Evolutionary conservation across 140 eudicot genomes (phyloP).

Genomic region (Ambrosia hybrid): DNA sequence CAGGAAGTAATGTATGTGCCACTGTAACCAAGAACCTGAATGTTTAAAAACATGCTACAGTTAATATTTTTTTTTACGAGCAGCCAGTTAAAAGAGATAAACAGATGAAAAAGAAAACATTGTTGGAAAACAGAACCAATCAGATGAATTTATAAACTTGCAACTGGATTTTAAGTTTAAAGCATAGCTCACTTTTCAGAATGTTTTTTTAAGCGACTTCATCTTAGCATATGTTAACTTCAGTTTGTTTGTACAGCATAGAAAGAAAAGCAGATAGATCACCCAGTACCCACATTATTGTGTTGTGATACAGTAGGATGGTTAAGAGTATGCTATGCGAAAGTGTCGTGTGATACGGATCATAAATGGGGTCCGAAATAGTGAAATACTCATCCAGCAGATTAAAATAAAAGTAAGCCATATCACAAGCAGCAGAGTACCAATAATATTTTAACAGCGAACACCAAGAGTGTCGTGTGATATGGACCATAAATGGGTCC

Average conservation of each 20-base stretch:
- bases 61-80: slow-evolving; percentile 7
- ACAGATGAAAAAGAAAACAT: not conserved
- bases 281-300: too few species aligned
- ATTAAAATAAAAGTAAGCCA: not conserved
- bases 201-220: too few species aligned
- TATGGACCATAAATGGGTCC: slow-evolving; percentile 1
- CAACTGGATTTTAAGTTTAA: too few species aligned
- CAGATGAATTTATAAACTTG: too few species aligned
- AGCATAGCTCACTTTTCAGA: too few species aligned
- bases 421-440: not conserved
- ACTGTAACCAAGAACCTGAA: slow-evolving; percentile 80
- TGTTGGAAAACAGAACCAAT: too few species aligned
- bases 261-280: too few species aligned
- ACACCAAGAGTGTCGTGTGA: not conserved
- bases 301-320: too few species aligned
- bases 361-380: not conserved
- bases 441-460: slow-evolving; percentile 10
- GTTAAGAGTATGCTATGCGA: too few species aligned
- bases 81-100: not conserved
- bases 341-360: not conserved
- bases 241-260: too few species aligned
- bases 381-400: slow-evolving; percentile 5
- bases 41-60: slow-evolving; percentile 6
- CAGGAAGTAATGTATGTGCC: slow-evolving; percentile 65
- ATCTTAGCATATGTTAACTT: too few species aligned